A percentile compares a stretch with the other conserved stretches of the same genome.
Evolutionary conservation across 169 alveolate species (phyloP).

Genomic region (Cryptosporidium ubiquitum): DNA sequence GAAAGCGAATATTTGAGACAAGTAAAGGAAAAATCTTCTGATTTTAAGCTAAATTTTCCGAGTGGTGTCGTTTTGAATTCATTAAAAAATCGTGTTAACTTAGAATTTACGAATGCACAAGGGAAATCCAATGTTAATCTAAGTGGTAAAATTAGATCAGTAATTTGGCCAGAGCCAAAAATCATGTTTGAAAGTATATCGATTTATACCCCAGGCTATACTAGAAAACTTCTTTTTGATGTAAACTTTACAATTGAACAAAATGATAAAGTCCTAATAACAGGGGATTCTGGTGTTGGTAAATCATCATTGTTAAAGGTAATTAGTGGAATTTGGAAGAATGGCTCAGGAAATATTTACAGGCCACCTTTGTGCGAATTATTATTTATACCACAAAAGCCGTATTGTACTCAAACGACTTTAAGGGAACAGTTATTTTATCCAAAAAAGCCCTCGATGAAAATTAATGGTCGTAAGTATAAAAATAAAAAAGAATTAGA

Average conservation of each 20-base stretch:
- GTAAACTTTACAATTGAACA: not conserved
- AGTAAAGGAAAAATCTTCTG: not conserved
- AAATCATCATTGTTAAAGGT: conserved; percentile 68
- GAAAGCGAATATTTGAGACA: conserved; percentile 18
- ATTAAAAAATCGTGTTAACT: not conserved
- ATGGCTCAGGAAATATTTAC: conserved; percentile 66
- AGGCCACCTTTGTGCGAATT: conserved; percentile 32
- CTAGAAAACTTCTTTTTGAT: conserved; percentile 9
- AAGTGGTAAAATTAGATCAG: conserved; percentile 48
- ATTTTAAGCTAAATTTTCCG: conserved; percentile 16
- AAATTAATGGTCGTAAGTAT: not conserved
- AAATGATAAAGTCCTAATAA: conserved; percentile 60
- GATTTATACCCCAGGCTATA: conserved; percentile 21
- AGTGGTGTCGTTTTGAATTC: not conserved
- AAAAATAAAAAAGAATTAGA: conserved; percentile 26
- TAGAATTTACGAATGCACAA: not conserved
- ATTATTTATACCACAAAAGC: conserved; percentile 71
- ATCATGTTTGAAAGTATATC: conserved; percentile 22
- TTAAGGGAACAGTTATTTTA: conserved; percentile 71
- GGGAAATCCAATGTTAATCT: not conserved
- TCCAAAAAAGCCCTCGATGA: conserved; percentile 3
- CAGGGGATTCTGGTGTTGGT: conserved; percentile 73
- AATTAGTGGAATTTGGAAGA: conserved; percentile 68
- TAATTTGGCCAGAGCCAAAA: conserved; percentile 39
- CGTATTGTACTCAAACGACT: conserved; percentile 63